phyloP scores from a whole-genome alignment of 495 filamentous ascomycete genomes.

The Xanthoparmelia taractica region DNA sequence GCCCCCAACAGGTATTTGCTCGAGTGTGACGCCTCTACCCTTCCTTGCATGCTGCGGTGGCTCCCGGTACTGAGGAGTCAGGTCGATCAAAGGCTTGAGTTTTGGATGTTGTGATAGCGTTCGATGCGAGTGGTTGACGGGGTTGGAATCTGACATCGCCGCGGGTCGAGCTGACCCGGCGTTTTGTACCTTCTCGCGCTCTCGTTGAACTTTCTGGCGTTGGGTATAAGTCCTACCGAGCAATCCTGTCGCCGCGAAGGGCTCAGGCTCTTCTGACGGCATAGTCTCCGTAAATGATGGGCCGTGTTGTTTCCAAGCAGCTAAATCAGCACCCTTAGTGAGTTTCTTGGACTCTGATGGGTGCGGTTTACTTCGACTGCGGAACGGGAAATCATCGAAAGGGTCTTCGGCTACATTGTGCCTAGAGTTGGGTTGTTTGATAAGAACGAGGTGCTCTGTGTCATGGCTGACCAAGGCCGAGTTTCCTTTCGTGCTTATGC shows the following conservation, averaged over 20 bases:
- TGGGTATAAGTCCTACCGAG: conserved; percentile 57
- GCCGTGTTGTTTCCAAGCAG: conserved; percentile 19
- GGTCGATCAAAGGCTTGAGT: conserved; percentile 63
- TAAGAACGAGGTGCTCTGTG: neutral
- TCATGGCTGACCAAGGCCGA: neutral
- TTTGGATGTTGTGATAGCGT: conserved; percentile 31
- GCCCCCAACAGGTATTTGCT: conserved; percentile 41
- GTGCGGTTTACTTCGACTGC: conserved; percentile 41
- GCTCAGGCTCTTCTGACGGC: conserved; percentile 32
- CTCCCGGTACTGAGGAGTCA: conserved; percentile 66
- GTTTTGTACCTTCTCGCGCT: conserved; percentile 33
- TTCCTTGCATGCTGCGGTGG: conserved; percentile 62
- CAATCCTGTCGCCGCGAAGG: conserved; percentile 51
- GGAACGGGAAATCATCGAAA: conserved; percentile 31
- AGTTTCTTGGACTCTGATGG: conserved; percentile 36
- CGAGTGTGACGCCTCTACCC: conserved; percentile 59
- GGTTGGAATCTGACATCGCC: neutral
- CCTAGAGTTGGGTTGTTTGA: conserved; percentile 30
- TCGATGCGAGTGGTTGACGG: conserved; percentile 21
- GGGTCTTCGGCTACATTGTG: conserved; percentile 46
- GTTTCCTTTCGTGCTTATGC: neutral
- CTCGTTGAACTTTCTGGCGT: conserved; percentile 49
- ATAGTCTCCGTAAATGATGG: conserved; percentile 22
- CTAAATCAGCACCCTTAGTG: conserved; percentile 30
- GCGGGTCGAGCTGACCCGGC: conserved; percentile 22